Conservation (phyloP, 495 filamentous ascomycete species). For the Xanthoparmelia taractica region DNA sequence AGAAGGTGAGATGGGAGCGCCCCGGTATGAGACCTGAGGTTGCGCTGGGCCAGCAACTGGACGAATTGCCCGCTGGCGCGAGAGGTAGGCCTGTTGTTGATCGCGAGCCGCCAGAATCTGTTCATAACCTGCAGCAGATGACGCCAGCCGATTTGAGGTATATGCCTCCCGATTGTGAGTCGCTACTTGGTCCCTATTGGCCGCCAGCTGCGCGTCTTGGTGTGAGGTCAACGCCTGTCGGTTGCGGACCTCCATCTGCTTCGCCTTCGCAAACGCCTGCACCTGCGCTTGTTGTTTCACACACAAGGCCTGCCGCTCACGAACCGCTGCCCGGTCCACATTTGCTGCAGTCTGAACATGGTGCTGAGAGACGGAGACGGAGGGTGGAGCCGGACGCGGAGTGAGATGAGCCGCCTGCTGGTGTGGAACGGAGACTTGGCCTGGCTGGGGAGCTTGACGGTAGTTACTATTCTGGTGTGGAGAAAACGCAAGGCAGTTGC, state of each 20-base stretch:
- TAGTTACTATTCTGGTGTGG: rapidly evolving
- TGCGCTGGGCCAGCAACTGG: neutral
- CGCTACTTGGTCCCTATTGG: neutral
- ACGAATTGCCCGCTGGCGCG: neutral
- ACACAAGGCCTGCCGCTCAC: neutral
- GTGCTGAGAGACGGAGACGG: neutral
- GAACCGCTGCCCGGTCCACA: neutral
- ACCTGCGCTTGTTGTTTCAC: neutral
- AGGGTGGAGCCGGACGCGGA: neutral
- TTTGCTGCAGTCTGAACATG: neutral
- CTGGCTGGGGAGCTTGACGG: neutral
- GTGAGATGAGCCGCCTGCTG: neutral
- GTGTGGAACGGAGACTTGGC: neutral
- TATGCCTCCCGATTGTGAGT: neutral
- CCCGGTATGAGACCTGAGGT: neutral
- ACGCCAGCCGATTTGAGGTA: neutral
- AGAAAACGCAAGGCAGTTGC: neutral
- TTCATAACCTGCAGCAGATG: neutral
- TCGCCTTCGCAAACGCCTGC: neutral
- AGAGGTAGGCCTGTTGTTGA: neutral
- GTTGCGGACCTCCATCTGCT: neutral
- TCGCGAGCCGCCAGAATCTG: neutral
- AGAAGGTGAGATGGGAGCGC: neutral
- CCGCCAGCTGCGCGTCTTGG: too few relatives aligned
- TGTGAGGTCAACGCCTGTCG: neutral